Base-by-base conservation (phyloP, 208 protist species). In the Vickermania ingenoplastis region DNA sequence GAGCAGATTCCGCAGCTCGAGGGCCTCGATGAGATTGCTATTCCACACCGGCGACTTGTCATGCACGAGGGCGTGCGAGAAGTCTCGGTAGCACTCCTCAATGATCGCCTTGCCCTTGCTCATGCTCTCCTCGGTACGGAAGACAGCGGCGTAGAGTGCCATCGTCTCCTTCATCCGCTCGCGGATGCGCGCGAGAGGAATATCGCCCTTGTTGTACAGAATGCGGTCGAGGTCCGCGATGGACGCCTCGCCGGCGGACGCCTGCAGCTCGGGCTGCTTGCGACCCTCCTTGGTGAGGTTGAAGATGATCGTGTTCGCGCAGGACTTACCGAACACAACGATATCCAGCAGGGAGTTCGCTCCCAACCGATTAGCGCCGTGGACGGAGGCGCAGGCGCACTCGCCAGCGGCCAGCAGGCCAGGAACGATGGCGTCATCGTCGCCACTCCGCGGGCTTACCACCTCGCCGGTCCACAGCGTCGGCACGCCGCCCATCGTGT, bases 321-420 rank as follows among this genome's bases (percentile, higher is more conserved):
- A 96, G 27, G 95, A 97, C 67, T 98, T 94, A 31, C 98, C 98
- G 67, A 99, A 99, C 13, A 99, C 97, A 57, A 99, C 97, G 70
- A 99, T 98, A 77, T 99, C 98, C 0, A 99, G 91, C 25, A 99
- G 92, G 21, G 97, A 99, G 86, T 99, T 99, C 27, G 98, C 98
- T n/a, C 97, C 97, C 17, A 98, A 89, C 52, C 98, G 79, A 83
- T 99, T 99, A 27, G 98, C 98, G 51, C 98, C 98, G 79, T 99
- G 98, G 17, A 99, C 98, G 30, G 91, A 98, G 1, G 97, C 97
- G 73, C 95, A 98, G 22, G 96, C 96, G 50, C 89, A 94, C 88
- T 99, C 98, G 28, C 98, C 98, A 4, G 98, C 98, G 2, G 97
- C 97, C 5, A 98, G 95, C 7, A 99, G 89, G 41, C 97, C 97